phyloP scores from a whole-genome alignment of 768 basidiomycete genomes.

The Strobilomyces dryophilus region DNA sequence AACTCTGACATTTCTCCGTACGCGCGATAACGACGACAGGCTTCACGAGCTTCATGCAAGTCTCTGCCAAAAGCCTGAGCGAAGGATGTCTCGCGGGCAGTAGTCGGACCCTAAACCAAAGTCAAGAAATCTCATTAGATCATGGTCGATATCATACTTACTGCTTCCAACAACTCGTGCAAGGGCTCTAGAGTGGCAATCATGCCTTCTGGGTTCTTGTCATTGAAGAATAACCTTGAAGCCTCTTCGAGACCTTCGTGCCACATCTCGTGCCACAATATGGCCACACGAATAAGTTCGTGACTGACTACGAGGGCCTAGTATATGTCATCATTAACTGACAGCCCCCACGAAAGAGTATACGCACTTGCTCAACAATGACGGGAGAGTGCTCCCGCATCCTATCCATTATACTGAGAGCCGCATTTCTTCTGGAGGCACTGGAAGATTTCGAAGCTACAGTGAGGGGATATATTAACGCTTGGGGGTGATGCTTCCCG shows the following conservation, averaged over 20 bases:
- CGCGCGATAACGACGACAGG: constrained; percentile 78
- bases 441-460: constrained; percentile 97
- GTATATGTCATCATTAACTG: constrained; percentile 1
- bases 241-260: constrained; percentile 98
- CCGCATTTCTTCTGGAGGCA: constrained; percentile 72
- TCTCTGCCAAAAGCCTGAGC: constrained; percentile 91
- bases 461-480: constrained; percentile 90
- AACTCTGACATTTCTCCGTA: constrained; percentile 87
- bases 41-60: constrained; percentile 87
- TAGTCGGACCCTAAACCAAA: constrained; percentile 74
- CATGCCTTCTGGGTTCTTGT: constrained; percentile 97
- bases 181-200: constrained; percentile 88
- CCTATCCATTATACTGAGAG: constrained; percentile 80
- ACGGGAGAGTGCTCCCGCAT: constrained; percentile 88
- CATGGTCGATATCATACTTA: constrained; percentile 30
- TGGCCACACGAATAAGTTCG: constrained; percentile 95
- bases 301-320: constrained; percentile 86
- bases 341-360: background rate
- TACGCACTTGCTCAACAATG: constrained; percentile 81
- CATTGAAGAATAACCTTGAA: constrained; percentile 92
- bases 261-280: constrained; percentile 99
- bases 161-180: constrained; percentile 88
- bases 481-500: constrained; percentile 96
- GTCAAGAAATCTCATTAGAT: background rate
- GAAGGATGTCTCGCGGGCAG: constrained; percentile 92